Conservation (phyloP, 2,329 filamentous ascomycete species). For the Chrysoporthe puriensis region DNA sequence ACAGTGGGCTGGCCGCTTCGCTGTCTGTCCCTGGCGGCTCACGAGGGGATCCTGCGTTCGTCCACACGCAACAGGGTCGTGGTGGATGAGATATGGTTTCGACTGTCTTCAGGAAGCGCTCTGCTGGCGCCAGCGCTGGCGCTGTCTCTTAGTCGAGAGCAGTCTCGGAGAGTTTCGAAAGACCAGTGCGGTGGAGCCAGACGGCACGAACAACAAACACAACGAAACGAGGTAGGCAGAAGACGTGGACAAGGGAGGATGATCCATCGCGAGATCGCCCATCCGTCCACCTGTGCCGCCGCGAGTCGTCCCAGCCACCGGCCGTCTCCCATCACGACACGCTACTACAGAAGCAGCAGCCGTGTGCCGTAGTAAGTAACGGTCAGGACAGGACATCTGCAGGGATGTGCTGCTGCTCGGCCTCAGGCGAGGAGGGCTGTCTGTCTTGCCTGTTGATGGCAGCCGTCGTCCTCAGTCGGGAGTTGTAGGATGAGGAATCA, state of each 20-base stretch:
- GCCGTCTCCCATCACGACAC: not conserved
- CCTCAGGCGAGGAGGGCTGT: too few relatives aligned
- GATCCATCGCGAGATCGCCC: not conserved
- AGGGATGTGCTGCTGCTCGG: too few relatives aligned
- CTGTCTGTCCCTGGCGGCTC: not conserved
- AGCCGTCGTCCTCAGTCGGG: too few relatives aligned
- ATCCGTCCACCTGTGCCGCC: not conserved
- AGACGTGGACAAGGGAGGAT: not conserved
- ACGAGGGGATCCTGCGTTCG: constrained; percentile 10
- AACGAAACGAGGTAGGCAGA: not conserved
- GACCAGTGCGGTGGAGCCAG: not conserved
- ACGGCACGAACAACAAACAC: constrained; percentile 13
- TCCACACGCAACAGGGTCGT: not conserved
- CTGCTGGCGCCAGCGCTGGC: not conserved
- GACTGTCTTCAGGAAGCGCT: constrained; percentile 6
- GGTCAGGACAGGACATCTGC: too few relatives aligned
- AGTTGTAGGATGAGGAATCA: too few relatives aligned
- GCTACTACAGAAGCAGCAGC: not conserved
- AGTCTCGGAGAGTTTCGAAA: constrained; percentile 6
- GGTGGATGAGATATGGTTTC: not conserved
- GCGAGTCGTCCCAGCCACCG: constrained; percentile 9
- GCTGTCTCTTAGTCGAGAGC: constrained; percentile 14
- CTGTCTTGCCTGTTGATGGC: too few relatives aligned
- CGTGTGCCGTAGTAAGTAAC: too few relatives aligned
- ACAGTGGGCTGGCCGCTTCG: constrained; percentile 7